Evolutionary conservation across 164 flowering plant genomes (phyloP).

Genomic region (Akebia trifoliata): DNA sequence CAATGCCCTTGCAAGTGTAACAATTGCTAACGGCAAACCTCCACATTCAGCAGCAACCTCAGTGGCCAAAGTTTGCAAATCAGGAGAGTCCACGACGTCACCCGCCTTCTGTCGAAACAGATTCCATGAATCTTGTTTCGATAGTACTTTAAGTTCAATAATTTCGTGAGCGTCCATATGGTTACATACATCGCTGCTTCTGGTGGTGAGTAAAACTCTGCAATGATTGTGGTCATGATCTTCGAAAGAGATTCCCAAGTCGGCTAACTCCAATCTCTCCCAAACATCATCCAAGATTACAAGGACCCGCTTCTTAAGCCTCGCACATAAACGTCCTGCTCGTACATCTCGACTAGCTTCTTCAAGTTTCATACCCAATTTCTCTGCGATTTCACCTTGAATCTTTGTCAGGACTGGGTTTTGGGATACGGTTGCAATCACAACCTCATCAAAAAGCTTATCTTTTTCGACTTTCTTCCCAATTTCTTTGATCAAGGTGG

Average conservation of each 20-base stretch:
- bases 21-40: slow-evolving; percentile 29
- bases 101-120: slow-evolving; percentile 20
- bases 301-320: slow-evolving; percentile 6
- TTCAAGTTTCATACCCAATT: slow-evolving; percentile 7
- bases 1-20: slow-evolving; percentile 18
- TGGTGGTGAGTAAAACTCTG: slow-evolving; percentile 17
- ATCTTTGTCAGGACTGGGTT: slow-evolving; percentile 7
- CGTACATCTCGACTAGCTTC: not conserved
- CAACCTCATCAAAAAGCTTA: slow-evolving; percentile 9
- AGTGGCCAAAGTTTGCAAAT: slow-evolving; percentile 7
- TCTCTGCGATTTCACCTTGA: slow-evolving; percentile 12
- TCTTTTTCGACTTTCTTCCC: slow-evolving; percentile 9
- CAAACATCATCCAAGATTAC: slow-evolving; percentile 3
- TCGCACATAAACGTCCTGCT: not conserved
- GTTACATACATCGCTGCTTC: slow-evolving; percentile 9
- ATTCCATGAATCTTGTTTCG: slow-evolving; percentile 23
- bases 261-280: not conserved
- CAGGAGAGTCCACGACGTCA: not conserved
- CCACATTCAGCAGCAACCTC: slow-evolving; percentile 17
- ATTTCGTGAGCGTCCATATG: slow-evolving; percentile 1
- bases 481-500: slow-evolving; percentile 9
- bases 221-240: slow-evolving; percentile 11
- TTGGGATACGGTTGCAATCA: slow-evolving; percentile 14
- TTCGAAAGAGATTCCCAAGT: slow-evolving; percentile 1
- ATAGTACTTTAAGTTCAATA: slow-evolving; percentile 12